A percentile compares a stretch with the other conserved stretches of the same genome.
Evolutionary conservation across 805 yeast genomes (phyloP).

Genomic region (Wickerhamomyces bisporus): DNA sequence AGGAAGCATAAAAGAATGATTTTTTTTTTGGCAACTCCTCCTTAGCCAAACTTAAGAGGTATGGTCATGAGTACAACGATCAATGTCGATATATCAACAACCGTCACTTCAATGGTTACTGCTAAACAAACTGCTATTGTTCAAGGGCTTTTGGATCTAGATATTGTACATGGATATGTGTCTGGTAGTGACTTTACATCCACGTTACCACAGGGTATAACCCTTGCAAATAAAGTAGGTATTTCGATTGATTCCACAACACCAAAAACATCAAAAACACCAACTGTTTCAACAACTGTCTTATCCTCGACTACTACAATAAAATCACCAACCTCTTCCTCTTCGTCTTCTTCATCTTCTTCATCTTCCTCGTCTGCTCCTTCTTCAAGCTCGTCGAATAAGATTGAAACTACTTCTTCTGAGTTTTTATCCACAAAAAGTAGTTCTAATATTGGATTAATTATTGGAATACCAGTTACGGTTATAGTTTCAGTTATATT

Average conservation of each 20-base stretch:
- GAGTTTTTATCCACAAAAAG: slow-evolving; percentile 1
- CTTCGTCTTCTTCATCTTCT: background rate
- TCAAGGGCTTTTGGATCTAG: slow-evolving; percentile 8
- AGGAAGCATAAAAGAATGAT: too few species aligned
- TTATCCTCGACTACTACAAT: slow-evolving; percentile 1
- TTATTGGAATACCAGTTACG: slow-evolving; percentile 24
- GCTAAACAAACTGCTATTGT: slow-evolving; percentile 9
- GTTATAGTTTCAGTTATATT: slow-evolving; percentile 14
- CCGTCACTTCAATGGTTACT: slow-evolving; percentile 2
- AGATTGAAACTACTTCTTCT: background rate
- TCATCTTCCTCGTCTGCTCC: background rate
- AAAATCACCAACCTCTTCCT: background rate
- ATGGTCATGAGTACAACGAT: slow-evolving; percentile 8
- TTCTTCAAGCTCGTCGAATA: background rate
- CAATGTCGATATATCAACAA: slow-evolving; percentile 1
- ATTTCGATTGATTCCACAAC: background rate
- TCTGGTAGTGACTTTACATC: background rate
- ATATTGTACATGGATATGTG: background rate
- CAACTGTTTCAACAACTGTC: slow-evolving; percentile 2
- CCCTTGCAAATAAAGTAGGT: background rate
- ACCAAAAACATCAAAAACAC: background rate
- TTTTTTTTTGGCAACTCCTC: too few species aligned
- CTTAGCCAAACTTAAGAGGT: too few species aligned
- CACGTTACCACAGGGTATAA: slow-evolving; percentile 2
- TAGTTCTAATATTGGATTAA: slow-evolving; percentile 15